Percentiles rank a stretch among this genome's conserved stretches.
phyloP scores from a whole-genome alignment of 140 eudicot species.

The Oenanthe javanica region DNA sequence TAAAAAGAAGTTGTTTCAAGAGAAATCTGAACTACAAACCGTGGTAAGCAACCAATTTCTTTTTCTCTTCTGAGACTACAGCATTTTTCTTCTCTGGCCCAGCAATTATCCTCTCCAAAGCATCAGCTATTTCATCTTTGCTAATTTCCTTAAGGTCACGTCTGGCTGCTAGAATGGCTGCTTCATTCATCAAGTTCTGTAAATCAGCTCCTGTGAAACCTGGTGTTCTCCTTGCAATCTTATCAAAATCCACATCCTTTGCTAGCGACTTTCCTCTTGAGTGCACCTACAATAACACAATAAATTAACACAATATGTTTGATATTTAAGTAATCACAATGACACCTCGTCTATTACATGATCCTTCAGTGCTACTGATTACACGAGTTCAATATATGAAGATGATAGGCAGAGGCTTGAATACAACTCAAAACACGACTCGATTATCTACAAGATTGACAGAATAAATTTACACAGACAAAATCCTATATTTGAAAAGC shows the following conservation, averaged over 20 bases:
- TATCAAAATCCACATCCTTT: slow-evolving; percentile 89
- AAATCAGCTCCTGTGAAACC: slow-evolving; percentile 96
- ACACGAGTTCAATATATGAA: background rate
- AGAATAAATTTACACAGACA: background rate
- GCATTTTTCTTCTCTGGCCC: slow-evolving; percentile 98
- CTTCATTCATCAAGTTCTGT: slow-evolving; percentile 93
- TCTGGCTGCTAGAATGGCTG: slow-evolving; percentile 96
- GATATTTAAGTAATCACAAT: background rate
- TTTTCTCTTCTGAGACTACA: slow-evolving; percentile 88
- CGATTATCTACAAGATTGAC: background rate
- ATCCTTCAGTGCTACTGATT: background rate
- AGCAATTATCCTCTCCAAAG: slow-evolving; percentile 89
- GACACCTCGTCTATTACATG: background rate
- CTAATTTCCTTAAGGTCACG: slow-evolving; percentile 94
- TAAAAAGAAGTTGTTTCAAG: background rate
- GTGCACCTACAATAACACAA: slow-evolving; percentile 56
- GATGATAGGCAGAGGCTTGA: background rate
- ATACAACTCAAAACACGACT: too few relatives aligned
- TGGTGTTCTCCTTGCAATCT: slow-evolving; percentile 86
- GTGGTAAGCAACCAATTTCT: slow-evolving; percentile 89
- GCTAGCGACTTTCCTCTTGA: slow-evolving; percentile 90
- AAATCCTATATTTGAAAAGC: background rate
- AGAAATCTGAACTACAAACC: slow-evolving; percentile 29
- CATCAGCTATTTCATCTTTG: slow-evolving; percentile 94
- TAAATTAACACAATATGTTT: background rate